Evolutionary conservation across 345 rosid genomes (phyloP).

Genomic region (Arabidopsis thaliana): DNA sequence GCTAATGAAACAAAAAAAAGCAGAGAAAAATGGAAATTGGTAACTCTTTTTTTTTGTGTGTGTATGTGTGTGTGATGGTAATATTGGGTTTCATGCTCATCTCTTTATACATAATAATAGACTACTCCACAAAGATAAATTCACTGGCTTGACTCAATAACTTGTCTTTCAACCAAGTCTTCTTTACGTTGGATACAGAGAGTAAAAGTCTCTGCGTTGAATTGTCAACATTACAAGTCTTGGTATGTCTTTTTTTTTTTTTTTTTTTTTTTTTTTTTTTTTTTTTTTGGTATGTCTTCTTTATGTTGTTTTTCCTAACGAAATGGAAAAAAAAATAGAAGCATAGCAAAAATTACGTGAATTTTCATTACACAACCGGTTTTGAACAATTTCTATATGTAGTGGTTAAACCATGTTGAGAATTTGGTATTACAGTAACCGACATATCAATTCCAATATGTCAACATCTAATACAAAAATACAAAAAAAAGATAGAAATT

Average conservation of each 20-base stretch:
- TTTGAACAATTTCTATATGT: too few species aligned
- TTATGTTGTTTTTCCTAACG: too few species aligned
- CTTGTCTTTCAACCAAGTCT: neutral
- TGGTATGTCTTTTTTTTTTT: too few species aligned
- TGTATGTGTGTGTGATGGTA: neutral
- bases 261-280: too few species aligned
- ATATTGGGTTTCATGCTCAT: neutral
- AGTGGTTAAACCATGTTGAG: neutral
- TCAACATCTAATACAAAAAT: neutral
- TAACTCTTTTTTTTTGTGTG: neutral
- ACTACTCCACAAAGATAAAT: neutral
- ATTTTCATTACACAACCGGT: too few species aligned
- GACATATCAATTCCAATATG: neutral
- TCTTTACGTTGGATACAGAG: neutral
- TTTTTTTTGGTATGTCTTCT: too few species aligned
- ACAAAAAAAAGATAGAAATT: neutral
- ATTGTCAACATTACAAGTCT: too few species aligned
- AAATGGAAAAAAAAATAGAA: too few species aligned
- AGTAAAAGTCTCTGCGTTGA: slow-evolving; percentile 3
- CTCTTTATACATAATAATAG: neutral
- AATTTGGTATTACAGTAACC: neutral
- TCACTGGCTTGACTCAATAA: neutral
- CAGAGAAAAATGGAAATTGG: neutral
- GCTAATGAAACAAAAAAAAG: neutral
- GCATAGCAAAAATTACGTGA: too few species aligned